A percentile compares a stretch with the other conserved stretches of the same genome.
Conservation (phyloP, 495 filamentous ascomycete species). For the Penicillium diatomitis region DNA sequence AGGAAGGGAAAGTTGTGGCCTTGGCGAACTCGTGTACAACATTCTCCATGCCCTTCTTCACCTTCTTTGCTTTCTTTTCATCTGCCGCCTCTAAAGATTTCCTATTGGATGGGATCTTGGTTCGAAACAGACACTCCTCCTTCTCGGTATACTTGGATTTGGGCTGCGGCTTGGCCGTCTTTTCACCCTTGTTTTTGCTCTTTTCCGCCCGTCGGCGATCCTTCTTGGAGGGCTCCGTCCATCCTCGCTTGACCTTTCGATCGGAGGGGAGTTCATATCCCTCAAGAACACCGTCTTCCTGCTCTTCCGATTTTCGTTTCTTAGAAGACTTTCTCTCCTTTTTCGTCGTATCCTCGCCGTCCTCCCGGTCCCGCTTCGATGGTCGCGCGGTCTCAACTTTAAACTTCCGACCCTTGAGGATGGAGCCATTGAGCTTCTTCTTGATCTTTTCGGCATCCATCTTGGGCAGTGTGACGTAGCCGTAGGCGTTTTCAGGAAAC, state of each 20-base stretch:
- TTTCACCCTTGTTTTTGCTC: constrained; percentile 41
- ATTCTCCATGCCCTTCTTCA: constrained; percentile 48
- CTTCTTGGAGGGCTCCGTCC: constrained; percentile 61
- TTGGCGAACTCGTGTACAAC: constrained; percentile 77
- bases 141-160: constrained; percentile 72
- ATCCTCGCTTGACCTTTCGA: constrained; percentile 80
- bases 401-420: constrained; percentile 78
- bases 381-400: constrained; percentile 70
- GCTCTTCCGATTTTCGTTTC: constrained; percentile 56
- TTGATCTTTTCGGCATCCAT: constrained; percentile 80
- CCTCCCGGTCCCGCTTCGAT: constrained; percentile 36
- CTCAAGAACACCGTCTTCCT: constrained; percentile 50
- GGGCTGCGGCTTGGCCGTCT: constrained; percentile 48
- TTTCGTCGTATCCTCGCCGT: constrained; percentile 27
- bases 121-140: constrained; percentile 72
- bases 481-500: constrained; percentile 84
- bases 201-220: constrained; percentile 37
- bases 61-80: constrained; percentile 39
- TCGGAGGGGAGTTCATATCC: constrained; percentile 65
- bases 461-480: constrained; percentile 71
- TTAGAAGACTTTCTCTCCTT: constrained; percentile 39
- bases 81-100: constrained; percentile 16
- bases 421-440: constrained; percentile 85
- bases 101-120: constrained; percentile 60
- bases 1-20: constrained; percentile 66